These are phyloP conservation scores for Paramyrothecium sp. DNA, from an alignment of 2,329 filamentous ascomycete species.

Conservation along the genomic window DNA sequence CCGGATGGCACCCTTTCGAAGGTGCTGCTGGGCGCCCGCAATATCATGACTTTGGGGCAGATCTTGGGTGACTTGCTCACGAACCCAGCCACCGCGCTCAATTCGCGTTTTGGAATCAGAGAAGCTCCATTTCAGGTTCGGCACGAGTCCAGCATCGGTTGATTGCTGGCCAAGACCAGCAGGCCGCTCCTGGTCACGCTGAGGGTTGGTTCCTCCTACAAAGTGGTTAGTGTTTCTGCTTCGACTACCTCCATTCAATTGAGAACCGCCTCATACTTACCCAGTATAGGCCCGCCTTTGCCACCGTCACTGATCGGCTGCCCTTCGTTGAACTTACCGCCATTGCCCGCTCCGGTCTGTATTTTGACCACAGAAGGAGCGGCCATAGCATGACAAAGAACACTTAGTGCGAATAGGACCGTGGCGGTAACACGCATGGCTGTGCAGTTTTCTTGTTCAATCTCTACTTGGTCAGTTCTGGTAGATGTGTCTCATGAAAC, in stretches of 20 bases:
- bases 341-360: conserved; percentile 12
- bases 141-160: conserved; percentile 63
- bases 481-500: no score
- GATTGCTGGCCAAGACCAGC: conserved; percentile 60
- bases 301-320: conserved; percentile 56
- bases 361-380: conserved; percentile 10
- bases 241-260: no score
- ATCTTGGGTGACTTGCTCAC: conserved; percentile 66
- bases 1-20: conserved; percentile 63
- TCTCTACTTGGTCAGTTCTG: no score
- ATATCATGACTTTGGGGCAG: conserved; percentile 65
- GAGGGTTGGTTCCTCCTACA: conserved; percentile 63
- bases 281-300: conserved; percentile 57
- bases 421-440: no score
- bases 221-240: background rate
- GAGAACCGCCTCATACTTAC: conserved; percentile 34
- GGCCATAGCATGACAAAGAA: conserved; percentile 6
- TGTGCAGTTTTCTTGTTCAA: no score
- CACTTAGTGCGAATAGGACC: background rate
- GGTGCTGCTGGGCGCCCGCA: conserved; percentile 65
- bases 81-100: conserved; percentile 63
- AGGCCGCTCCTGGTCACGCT: conserved; percentile 61
- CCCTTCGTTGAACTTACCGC: conserved; percentile 43
- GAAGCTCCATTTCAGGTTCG: conserved; percentile 69
- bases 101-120: conserved; percentile 64